Base-by-base conservation (phyloP, 352 stramenopile genomes). In the Aphanomyces invadans region DNA sequence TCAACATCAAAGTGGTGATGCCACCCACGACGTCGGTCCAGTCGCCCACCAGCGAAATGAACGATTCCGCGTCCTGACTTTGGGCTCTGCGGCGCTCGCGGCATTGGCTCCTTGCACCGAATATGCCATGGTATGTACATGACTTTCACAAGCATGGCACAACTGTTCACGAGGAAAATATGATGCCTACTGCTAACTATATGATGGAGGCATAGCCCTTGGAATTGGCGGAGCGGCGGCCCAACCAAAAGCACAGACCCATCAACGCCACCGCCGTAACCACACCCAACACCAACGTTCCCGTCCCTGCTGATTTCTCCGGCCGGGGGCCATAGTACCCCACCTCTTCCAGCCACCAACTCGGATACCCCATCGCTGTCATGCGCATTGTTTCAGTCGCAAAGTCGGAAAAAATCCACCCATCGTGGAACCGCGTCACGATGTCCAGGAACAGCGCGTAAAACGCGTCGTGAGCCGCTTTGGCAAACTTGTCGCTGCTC, bases 391-490 rank as follows among this genome's bases (percentile, higher is more conserved):
- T n/a, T 15, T 63, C 33, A 3, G 32, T 36, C 15, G 46, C 33
- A 36, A 69, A 69, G 62, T 63, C 48, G 21, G 21, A 25, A 29
- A 69, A 63, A 28, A 63, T 53, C 17, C 29, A 63, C 31, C 62
- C 62, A 21, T 69, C 62, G 54, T 69, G 62, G 54, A 62, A 69
- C 25, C 25, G 23, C 5, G 62, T 69, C 15, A 69, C 62, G 25
- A 69, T 17, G 4, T 44, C 39, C 19, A 29, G 26, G 19, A 69
- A 69, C 10, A 69, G 39, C 12, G 48, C 42, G 23, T 38, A 10
- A 23, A 69, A 64, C 38, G 62, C 62, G 2, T 21, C 31, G 29
- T 44, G 48, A 10, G 48, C 62, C 2, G 36, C 12, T 9, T 17
- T 54, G 5, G 51, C 36, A 19, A 52, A 69, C 21, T 17, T 56